A percentile compares a stretch with the other conserved stretches of the same genome.
phyloP scores from a whole-genome alignment of 2,329 filamentous ascomycete genomes.

The Scedosporium aurantiacum region DNA sequence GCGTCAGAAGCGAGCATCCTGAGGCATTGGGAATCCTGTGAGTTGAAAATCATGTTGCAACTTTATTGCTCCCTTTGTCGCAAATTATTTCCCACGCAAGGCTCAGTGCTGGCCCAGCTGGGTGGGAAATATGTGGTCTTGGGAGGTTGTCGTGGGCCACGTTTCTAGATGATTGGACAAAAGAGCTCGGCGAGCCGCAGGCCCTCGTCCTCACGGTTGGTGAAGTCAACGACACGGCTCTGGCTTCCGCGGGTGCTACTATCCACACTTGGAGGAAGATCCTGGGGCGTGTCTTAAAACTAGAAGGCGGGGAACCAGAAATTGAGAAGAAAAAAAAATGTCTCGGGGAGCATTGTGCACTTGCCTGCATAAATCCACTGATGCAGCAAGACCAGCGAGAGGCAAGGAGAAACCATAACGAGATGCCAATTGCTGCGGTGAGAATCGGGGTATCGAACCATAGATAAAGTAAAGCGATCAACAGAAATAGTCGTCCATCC shows the following conservation, averaged over 20 bases:
- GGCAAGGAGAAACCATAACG: neutral
- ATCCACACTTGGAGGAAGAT: neutral
- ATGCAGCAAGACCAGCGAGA: neutral
- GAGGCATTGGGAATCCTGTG: neutral
- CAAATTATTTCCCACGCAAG: neutral
- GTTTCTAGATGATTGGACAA: conserved; percentile 7
- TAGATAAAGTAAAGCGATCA: too few relatives aligned
- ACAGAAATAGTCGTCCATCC: too few relatives aligned
- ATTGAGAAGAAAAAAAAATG: neutral
- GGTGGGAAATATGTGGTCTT: neutral
- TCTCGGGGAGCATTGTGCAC: neutral
- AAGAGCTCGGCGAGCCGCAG: neutral
- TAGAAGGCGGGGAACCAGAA: neutral
- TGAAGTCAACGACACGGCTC: conserved; percentile 1
- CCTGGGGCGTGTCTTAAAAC: neutral
- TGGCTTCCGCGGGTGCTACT: neutral
- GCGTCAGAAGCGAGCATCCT: neutral
- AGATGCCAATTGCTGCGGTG: neutral
- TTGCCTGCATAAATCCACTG: neutral
- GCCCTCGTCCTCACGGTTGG: neutral
- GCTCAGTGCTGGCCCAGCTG: neutral
- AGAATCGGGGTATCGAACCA: too few relatives aligned
- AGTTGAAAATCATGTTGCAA: neutral
- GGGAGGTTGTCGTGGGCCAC: neutral
- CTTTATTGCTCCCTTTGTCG: neutral